Evolutionary conservation across 106 monocot genomes (phyloP), one percentile per base, ranked within the genome.

Genomic region (Apostasia shenzhenica): DNA sequence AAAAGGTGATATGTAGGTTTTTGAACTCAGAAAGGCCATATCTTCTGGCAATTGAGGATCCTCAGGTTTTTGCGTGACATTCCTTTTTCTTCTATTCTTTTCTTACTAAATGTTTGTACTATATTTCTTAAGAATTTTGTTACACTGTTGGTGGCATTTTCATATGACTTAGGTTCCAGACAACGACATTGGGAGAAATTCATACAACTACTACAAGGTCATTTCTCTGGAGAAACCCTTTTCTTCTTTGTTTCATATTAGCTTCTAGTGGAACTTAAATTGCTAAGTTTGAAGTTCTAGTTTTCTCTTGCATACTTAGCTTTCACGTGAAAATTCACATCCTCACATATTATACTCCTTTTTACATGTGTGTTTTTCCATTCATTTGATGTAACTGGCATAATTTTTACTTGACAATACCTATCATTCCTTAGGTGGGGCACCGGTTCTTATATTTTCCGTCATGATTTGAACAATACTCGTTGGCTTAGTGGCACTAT

Each of bases 31-130:
- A 88, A 38, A 81, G 84, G 13, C 81, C 88, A 45, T 63, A 84
- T 73, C 82, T 92, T 74, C 80, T 95, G 8, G 82, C 88, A 3
- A 84, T 95, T 66, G 81, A 92, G 74, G 95, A 95, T 81, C 95
- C 95, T 37, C 88, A 91, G 91, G 91, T 88, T 14, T 61, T 26
- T 26, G 26, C 26, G 26, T 26, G 26, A 26, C 26, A 26, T 26
- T 26, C 26, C 26, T 26, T 26, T 49, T 8, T 77, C 6, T 49
- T 57, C 73, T 4, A 26, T 52, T 44, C 44, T 79, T 47, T 72
- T 9, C 45, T 66, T 65, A 42, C 58, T 3, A 14, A 40, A 4
- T 0, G 0, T 37, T 26, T 51, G 12, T 45, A 2, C 37, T 46
- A 8, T 65, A 13, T 8, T 62, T 4, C 0, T 62, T 62, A 45